Evolutionary conservation across 495 filamentous ascomycete genomes (phyloP).

Genomic region (Trichoderma asperelloides): DNA sequence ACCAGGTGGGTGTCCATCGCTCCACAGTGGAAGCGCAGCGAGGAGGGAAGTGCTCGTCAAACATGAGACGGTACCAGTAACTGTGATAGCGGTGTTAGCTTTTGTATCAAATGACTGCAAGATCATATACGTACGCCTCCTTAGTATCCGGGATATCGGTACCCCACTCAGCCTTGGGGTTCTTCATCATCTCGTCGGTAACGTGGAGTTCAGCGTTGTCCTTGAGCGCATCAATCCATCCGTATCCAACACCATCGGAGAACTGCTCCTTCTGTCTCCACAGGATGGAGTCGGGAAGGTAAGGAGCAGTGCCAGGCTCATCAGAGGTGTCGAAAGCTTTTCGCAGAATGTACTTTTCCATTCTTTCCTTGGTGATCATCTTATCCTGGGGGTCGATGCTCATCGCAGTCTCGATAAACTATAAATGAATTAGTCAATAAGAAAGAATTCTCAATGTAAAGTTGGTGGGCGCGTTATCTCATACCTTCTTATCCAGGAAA

Average conservation of each 20-base stretch:
- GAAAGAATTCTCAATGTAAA: constrained; percentile 8
- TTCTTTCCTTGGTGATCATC: constrained; percentile 81
- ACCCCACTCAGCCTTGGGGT: constrained; percentile 93
- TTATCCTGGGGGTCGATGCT: constrained; percentile 89
- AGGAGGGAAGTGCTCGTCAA: constrained; percentile 94
- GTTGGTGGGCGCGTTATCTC: constrained; percentile 11
- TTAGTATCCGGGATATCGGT: constrained; percentile 85
- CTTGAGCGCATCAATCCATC: constrained; percentile 97
- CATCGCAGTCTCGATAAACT: constrained; percentile 89
- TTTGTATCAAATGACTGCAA: not conserved
- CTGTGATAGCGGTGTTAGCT: constrained; percentile 21
- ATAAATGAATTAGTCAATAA: not conserved
- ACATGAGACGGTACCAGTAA: constrained; percentile 97
- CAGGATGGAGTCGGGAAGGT: constrained; percentile 89
- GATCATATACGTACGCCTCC: constrained; percentile 62
- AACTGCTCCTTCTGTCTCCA: constrained; percentile 99
- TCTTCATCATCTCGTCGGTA: constrained; percentile 93
- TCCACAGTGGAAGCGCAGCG: constrained; percentile 87
- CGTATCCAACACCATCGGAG: constrained; percentile 95
- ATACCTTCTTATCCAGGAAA: constrained; percentile 84
- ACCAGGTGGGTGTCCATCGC: constrained; percentile 98
- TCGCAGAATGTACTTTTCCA: constrained; percentile 95
- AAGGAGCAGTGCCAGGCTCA: constrained; percentile 67
- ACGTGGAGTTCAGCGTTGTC: constrained; percentile 82
- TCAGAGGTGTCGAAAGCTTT: constrained; percentile 93